A percentile compares a stretch with the other conserved stretches of the same genome.
Conservation (phyloP, 164 flowering plant genomes). For the Houttuynia cordata region DNA sequence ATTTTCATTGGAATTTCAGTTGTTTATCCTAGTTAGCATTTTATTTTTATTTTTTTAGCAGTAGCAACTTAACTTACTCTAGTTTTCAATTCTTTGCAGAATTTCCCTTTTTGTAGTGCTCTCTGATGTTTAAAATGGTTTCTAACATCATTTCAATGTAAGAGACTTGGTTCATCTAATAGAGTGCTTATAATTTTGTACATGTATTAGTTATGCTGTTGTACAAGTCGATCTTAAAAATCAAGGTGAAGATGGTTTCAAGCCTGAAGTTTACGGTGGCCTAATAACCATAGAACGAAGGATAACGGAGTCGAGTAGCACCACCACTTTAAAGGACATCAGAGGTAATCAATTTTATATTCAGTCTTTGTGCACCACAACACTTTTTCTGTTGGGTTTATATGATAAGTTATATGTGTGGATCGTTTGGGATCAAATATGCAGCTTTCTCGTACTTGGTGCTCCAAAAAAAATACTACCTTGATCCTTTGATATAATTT, state of each 20-base stretch:
- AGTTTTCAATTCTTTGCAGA: too few relatives aligned
- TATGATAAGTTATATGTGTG: not conserved
- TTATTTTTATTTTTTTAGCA: too few relatives aligned
- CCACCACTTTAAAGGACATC: conserved; percentile 52
- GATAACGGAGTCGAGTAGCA: conserved; percentile 47
- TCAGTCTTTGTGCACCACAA: not conserved
- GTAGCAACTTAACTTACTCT: not conserved
- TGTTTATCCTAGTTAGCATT: not conserved
- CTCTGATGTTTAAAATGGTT: not conserved
- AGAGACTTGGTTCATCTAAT: not conserved
- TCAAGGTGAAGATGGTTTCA: conserved; percentile 89
- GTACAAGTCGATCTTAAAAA: conserved; percentile 72
- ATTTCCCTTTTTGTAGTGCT: not conserved
- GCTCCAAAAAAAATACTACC: too few relatives aligned
- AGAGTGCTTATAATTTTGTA: not conserved
- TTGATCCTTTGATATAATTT: not conserved
- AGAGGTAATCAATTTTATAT: conserved; percentile 34
- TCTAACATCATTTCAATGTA: not conserved
- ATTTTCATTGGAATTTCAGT: not conserved
- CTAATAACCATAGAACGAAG: conserved; percentile 59
- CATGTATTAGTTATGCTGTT: conserved; percentile 51
- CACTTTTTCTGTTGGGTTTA: too few relatives aligned
- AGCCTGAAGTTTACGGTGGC: conserved; percentile 68
- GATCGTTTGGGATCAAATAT: not conserved
- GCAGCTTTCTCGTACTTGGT: not conserved